These are phyloP conservation scores for Monilinia aucupariae DNA, from an alignment of 2,329 filamentous ascomycete species.

Conservation along the genomic window DNA sequence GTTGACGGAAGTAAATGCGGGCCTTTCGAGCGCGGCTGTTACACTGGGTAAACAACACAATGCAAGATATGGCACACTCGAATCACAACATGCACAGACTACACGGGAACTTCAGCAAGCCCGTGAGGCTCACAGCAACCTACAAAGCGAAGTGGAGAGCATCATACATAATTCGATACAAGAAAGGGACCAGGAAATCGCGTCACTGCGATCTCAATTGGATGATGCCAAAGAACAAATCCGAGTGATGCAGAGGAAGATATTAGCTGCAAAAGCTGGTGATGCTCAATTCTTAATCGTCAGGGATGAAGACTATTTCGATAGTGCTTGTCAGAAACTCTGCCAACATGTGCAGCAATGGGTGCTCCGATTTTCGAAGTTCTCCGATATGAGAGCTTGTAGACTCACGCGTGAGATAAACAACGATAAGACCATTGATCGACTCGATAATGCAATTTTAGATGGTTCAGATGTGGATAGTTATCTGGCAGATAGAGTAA, in stretches of 20 bases:
- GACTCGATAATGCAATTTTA: conserved; percentile 87
- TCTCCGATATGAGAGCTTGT: conserved; percentile 86
- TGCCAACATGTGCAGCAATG: conserved; percentile 96
- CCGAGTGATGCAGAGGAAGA: conserved; percentile 51
- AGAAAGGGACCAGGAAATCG: conserved; percentile 80
- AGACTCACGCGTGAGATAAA: conserved; percentile 77
- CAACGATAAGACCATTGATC: conserved; percentile 88
- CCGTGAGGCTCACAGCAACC: conserved; percentile 55
- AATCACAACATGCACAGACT: conserved; percentile 60
- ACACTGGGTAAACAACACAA: conserved; percentile 72
- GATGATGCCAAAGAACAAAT: conserved; percentile 63
- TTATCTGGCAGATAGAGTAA: conserved; percentile 82
- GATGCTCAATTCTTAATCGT: conserved; percentile 71
- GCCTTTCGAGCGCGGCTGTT: conserved; percentile 69
- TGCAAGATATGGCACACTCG: conserved; percentile 62
- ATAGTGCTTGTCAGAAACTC: conserved; percentile 85
- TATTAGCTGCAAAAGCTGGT: conserved; percentile 52
- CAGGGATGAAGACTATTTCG: conserved; percentile 91
- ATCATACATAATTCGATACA: conserved; percentile 60
- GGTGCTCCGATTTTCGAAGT: conserved; percentile 96
- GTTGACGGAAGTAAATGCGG: conserved; percentile 76
- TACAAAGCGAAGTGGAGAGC: conserved; percentile 58
- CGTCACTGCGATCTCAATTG: conserved; percentile 68
- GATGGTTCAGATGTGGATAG: conserved; percentile 90
- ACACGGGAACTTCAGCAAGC: conserved; percentile 64